phyloP scores from a whole-genome alignment of 495 filamentous ascomycete species.

The Barbatosphaeria neglecta region DNA sequence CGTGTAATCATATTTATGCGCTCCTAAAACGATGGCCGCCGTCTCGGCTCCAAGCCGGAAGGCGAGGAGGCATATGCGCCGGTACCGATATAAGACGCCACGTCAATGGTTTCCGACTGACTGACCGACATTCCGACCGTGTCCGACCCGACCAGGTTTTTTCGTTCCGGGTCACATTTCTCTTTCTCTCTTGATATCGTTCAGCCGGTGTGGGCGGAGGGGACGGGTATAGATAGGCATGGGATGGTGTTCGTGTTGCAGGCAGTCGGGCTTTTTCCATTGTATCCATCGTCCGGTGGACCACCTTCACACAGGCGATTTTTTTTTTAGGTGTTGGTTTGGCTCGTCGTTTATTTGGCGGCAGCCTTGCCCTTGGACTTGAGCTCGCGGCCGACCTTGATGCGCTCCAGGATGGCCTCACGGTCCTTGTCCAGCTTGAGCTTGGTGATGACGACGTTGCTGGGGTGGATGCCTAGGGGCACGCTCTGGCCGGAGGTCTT shows the following conservation, averaged over 20 bases:
- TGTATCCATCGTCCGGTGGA: too few species aligned
- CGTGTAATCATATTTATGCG: constrained; percentile 2
- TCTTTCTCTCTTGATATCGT: too few species aligned
- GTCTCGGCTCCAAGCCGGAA: background rate
- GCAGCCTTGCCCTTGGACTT: constrained; percentile 37
- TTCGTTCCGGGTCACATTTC: too few species aligned
- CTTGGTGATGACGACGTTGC: constrained; percentile 93
- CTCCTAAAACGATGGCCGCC: background rate
- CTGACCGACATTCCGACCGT: too few species aligned
- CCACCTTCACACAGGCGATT: too few species aligned
- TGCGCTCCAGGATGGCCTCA: constrained; percentile 83
- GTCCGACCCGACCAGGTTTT: too few species aligned
- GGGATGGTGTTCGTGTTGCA: too few species aligned
- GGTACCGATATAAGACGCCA: background rate
- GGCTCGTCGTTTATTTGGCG: constrained; percentile 10
- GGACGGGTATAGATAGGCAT: too few species aligned
- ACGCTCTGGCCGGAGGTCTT: constrained; percentile 90
- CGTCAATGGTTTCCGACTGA: too few species aligned
- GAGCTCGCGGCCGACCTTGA: constrained; percentile 63
- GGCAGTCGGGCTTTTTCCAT: too few species aligned
- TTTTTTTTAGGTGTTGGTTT: too few species aligned
- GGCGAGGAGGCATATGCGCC: background rate
- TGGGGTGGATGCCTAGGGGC: constrained; percentile 77
- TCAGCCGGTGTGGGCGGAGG: too few species aligned
- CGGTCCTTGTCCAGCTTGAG: constrained; percentile 98